Percentiles rank a stretch among this genome's conserved stretches.
Conservation (phyloP, 768 basidiomycete genomes). For the Tricholomella constricta region DNA sequence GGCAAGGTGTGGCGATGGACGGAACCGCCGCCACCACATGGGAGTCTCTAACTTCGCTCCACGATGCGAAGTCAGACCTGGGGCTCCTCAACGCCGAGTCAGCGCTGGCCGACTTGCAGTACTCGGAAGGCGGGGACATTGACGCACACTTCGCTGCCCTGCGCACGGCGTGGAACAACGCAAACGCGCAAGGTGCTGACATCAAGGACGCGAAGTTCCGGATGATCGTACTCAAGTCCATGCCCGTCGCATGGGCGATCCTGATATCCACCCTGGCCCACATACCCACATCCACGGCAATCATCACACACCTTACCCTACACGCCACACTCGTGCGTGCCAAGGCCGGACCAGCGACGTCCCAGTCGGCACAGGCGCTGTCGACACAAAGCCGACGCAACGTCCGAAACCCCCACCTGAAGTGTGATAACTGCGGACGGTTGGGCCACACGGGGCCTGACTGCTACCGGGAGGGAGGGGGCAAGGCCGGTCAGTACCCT, state of each 20-base stretch:
- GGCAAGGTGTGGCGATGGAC: neutral
- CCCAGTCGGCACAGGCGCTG: neutral
- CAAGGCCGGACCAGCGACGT: neutral
- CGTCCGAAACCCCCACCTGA: neutral
- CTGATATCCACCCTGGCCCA: neutral
- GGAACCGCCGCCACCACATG: neutral
- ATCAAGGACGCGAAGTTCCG: neutral
- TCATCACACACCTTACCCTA: neutral
- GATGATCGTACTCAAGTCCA: neutral
- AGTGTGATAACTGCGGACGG: neutral
- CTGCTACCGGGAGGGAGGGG: neutral
- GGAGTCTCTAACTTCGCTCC: neutral
- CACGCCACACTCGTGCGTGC: too few species aligned
- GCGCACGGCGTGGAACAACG: neutral
- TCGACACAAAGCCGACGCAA: neutral
- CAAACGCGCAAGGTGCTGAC: neutral
- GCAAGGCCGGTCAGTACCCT: too few species aligned
- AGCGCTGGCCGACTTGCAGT: neutral
- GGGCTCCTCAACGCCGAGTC: neutral
- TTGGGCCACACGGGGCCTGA: neutral
- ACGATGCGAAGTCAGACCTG: neutral
- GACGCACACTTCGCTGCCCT: neutral
- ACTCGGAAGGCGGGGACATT: neutral
- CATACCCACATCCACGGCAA: neutral
- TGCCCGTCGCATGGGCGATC: neutral